phyloP scores from a whole-genome alignment of 176 grass and related monocot species.

The Ensete ventricosum region DNA sequence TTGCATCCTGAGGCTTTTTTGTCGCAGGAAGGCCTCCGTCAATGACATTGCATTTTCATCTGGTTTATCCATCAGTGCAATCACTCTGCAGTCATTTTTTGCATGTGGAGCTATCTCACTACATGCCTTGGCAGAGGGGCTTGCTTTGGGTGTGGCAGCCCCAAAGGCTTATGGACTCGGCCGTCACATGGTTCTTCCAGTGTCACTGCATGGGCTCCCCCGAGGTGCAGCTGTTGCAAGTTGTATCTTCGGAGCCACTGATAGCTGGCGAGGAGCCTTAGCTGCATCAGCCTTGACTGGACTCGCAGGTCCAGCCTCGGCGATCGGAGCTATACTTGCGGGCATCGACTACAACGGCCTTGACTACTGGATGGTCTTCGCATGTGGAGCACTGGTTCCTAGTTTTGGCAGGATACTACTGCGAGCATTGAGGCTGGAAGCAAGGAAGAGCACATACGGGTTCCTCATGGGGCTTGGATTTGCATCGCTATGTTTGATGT shows the following conservation, averaged over 20 bases:
- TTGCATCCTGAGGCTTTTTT: conserved; percentile 45
- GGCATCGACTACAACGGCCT: conserved; percentile 74
- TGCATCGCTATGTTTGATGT: conserved; percentile 76
- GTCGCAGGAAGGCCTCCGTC: conserved; percentile 55
- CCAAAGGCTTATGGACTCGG: conserved; percentile 88
- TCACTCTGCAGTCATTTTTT: conserved; percentile 75
- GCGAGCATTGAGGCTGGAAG: conserved; percentile 56
- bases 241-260: conserved; percentile 75
- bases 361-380: conserved; percentile 88
- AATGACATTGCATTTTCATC: conserved; percentile 46
- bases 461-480: conserved; percentile 72
- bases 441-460: conserved; percentile 51
- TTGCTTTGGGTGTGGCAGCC: conserved; percentile 82
- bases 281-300: conserved; percentile 71
- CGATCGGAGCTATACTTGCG: conserved; percentile 70
- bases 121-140: conserved; percentile 78
- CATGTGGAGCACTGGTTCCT: conserved; percentile 70
- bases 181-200: conserved; percentile 89
- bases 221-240: conserved; percentile 80
- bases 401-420: conserved; percentile 65
- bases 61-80: conserved; percentile 48
- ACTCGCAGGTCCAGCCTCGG: conserved; percentile 62
- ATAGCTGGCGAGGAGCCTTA: conserved; percentile 85
- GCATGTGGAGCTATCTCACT: conserved; percentile 72
- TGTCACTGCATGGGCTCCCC: conserved; percentile 83